Base-by-base conservation (phyloP, 176 grass and related monocot genomes). In the Aegilops bicornis region DNA sequence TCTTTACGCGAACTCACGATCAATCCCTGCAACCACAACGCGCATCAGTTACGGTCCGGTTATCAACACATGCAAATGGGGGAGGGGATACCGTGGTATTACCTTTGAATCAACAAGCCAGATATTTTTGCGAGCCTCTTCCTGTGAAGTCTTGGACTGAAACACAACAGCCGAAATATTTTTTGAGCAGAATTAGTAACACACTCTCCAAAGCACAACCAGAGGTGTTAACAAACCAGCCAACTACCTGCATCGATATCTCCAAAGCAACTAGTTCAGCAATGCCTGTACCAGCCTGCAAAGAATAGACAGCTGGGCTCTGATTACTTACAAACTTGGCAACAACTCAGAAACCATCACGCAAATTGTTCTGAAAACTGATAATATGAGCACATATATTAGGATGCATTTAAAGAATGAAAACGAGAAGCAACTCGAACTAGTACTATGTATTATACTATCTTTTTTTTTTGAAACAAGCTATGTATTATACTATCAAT, bases 41-140 rank as follows among this genome's bases (percentile, higher is more conserved):
- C 9, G 24, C 29, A 76, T 39, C 20, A 62, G 47, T 30, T 62
- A 69, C 11, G 27, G 45, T n/a, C 6, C 4, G 16, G 7, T 84
- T 11, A 69, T 48, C 12, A 30, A 75, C 60, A 72, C 17, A 54
- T 66, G 7, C 3, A 54, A 47, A 23, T 8, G 1, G 19, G 19
- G 19, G 36, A 13, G 13, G 4, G 4, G 42, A 23, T 9, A 12
- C 42, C 64, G 3, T 10, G 39, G 76, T 33, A 19, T 52, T 12
- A 86, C 93, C 93, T 95, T 95, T 24, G 96, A 98, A 79, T 98
- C 96, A 29, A 98, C 84, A 82, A 98, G 90, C 96, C 96, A 98
- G 85, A 98, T 98, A 73, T 92, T 98, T 68, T 89, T 94, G 83
- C 90, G 91, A 72, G 91, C 89, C 42, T 94, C 93, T 84, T 96